A percentile compares a stretch with the other conserved stretches of the same genome.
Conservation (phyloP, 2,329 filamentous ascomycete species). For the Aspergillus sp. region DNA sequence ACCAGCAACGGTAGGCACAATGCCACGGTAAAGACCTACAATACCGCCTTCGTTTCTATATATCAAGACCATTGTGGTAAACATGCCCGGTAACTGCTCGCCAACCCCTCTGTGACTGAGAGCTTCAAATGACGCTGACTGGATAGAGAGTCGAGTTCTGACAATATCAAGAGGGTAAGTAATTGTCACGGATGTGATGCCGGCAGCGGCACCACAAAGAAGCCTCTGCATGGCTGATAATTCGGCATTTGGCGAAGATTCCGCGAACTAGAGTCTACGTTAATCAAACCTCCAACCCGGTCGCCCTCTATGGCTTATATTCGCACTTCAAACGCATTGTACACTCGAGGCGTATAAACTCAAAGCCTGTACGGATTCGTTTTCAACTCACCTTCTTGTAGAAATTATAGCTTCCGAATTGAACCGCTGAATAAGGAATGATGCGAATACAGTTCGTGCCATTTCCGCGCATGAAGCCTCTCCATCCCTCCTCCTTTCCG, state of each 20-base stretch:
- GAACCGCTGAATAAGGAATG: conserved; percentile 95
- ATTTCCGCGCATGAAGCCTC: conserved; percentile 95
- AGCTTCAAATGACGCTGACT: conserved; percentile 89
- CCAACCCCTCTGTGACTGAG: conserved; percentile 62
- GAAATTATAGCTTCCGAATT: conserved; percentile 97
- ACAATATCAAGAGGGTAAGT: conserved; percentile 98
- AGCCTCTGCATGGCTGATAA: conserved; percentile 74
- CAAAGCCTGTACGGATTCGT: neutral
- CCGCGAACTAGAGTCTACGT: conserved; percentile 63
- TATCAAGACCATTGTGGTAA: conserved; percentile 76
- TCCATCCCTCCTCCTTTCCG: conserved; percentile 96
- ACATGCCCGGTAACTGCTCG: conserved; percentile 84
- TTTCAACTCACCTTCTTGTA: conserved; percentile 76
- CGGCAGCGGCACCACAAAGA: conserved; percentile 85
- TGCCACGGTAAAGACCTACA: conserved; percentile 85
- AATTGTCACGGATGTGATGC: conserved; percentile 90
- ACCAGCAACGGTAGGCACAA: conserved; percentile 88
- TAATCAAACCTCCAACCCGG: neutral
- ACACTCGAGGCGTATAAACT: neutral
- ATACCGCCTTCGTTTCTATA: conserved; percentile 89
- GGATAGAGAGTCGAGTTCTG: conserved; percentile 90
- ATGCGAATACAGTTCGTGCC: conserved; percentile 98
- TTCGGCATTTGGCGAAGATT: conserved; percentile 71
- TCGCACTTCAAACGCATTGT: neutral
- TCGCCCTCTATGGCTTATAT: neutral